phyloP scores from a whole-genome alignment of 805 yeast species.

The Zygosaccharomyces rouxii region DNA sequence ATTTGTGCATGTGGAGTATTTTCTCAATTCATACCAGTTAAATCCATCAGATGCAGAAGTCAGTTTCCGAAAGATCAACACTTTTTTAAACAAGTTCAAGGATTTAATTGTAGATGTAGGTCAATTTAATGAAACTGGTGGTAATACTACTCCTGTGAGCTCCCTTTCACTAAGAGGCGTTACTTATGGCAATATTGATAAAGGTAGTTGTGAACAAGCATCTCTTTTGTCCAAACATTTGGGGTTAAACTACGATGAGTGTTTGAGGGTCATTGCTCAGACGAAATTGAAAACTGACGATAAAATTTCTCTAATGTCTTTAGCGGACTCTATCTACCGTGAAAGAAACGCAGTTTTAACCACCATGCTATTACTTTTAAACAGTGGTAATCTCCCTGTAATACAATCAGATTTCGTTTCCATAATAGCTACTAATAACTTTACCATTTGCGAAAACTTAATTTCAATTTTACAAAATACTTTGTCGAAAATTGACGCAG shows the following conservation, averaged over 20 bases:
- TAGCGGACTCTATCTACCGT: constrained; percentile 40
- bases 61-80: constrained; percentile 15
- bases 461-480: constrained; percentile 16
- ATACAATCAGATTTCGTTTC: constrained; percentile 23
- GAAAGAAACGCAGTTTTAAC: constrained; percentile 51
- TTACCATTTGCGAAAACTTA: constrained; percentile 22
- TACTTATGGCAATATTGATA: constrained; percentile 36
- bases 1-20: constrained; percentile 19
- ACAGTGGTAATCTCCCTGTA: constrained; percentile 22
- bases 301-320: constrained; percentile 29
- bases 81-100: constrained; percentile 16
- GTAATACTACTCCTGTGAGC: neutral
- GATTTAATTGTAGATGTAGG: constrained; percentile 12
- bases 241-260: constrained; percentile 42
- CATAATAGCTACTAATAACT: constrained; percentile 19
- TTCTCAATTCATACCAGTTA: constrained; percentile 15
- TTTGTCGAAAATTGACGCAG: constrained; percentile 5
- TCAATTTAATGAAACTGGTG: constrained; percentile 9
- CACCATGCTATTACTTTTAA: constrained; percentile 35
- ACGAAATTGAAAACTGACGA: constrained; percentile 37
- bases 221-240: constrained; percentile 38
- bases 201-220: constrained; percentile 39
- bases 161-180: constrained; percentile 40
- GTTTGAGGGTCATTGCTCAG: constrained; percentile 45
- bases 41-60: constrained; percentile 9